Conservation (phyloP, 176 grass and related monocot genomes). For the Eleusine indica region DNA sequence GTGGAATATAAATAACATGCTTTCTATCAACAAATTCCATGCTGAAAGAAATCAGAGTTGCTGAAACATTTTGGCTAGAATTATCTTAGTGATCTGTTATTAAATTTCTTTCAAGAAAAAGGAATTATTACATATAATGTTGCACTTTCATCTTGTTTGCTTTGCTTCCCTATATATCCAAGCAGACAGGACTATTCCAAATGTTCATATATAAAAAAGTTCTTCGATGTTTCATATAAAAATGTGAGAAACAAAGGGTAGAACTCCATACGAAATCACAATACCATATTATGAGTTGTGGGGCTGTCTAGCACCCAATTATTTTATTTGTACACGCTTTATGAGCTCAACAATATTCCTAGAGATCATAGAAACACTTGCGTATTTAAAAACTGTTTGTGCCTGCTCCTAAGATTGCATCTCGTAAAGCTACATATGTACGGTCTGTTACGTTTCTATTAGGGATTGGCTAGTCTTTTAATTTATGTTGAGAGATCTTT, state of each 20-base stretch:
- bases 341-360: constrained; percentile 43
- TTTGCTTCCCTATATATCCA: background rate
- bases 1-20: constrained; percentile 4
- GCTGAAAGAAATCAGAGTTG: background rate
- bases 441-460: constrained; percentile 39
- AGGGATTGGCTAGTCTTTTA: constrained; percentile 46
- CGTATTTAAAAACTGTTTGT: constrained; percentile 39
- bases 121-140: background rate
- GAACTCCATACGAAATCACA: background rate
- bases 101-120: background rate
- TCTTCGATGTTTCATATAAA: background rate
- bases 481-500: constrained; percentile 34
- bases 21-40: constrained; percentile 35
- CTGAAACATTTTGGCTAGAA: background rate
- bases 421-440: constrained; percentile 51
- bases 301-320: constrained; percentile 12
- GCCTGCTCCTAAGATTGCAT: constrained; percentile 47
- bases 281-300: constrained; percentile 11
- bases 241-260: background rate
- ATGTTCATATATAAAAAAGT: constrained; percentile 13
- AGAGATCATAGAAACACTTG: constrained; percentile 36
- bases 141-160: constrained; percentile 2
- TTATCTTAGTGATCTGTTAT: background rate
- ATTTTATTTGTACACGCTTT: constrained; percentile 32
- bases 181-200: background rate